A percentile compares a stretch with the other conserved stretches of the same genome.
phyloP scores from a whole-genome alignment of 140 eudicot species.

The Stevia rebaudiana region DNA sequence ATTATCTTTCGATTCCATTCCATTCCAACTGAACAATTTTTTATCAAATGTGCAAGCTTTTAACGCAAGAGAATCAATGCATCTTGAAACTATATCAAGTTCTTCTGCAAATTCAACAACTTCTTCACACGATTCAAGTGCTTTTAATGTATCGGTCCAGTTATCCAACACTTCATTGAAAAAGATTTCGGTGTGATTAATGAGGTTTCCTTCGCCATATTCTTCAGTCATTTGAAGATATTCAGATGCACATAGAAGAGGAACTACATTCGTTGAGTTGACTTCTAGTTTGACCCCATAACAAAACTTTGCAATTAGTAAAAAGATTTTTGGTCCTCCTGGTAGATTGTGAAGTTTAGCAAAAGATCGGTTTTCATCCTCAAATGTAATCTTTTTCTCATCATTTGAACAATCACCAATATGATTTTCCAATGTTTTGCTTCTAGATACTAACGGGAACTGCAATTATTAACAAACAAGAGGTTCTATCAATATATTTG shows the following conservation, averaged over 20 bases:
- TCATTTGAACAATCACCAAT: conserved; percentile 42
- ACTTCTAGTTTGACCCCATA: conserved; percentile 55
- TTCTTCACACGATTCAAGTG: conserved; percentile 54
- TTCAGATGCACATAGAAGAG: conserved; percentile 63
- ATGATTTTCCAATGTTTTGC: conserved; percentile 43
- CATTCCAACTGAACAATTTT: conserved; percentile 40
- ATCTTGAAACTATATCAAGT: conserved; percentile 50
- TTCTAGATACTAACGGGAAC: conserved; percentile 65
- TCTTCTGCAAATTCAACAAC: conserved; percentile 43
- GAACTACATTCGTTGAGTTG: conserved; percentile 43
- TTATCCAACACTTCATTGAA: conserved; percentile 39
- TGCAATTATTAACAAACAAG: conserved; percentile 28
- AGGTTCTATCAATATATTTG: background rate
- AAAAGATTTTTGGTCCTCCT: conserved; percentile 55
- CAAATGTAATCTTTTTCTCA: conserved; percentile 25
- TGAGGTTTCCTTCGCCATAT: conserved; percentile 58
- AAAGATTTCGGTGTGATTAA: conserved; percentile 37
- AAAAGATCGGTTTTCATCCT: conserved; percentile 29
- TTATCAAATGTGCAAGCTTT: conserved; percentile 46
- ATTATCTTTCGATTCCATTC: conserved; percentile 27
- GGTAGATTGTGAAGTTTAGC: conserved; percentile 52
- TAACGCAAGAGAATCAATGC: conserved; percentile 50
- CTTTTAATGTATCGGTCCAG: conserved; percentile 55
- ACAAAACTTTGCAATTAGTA: conserved; percentile 59
- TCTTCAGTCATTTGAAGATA: conserved; percentile 70